Evolutionary conservation across 75 land plant species (phyloP), one percentile per base, ranked within the genome.

Genomic region (Cupressus sempervirens): DNA sequence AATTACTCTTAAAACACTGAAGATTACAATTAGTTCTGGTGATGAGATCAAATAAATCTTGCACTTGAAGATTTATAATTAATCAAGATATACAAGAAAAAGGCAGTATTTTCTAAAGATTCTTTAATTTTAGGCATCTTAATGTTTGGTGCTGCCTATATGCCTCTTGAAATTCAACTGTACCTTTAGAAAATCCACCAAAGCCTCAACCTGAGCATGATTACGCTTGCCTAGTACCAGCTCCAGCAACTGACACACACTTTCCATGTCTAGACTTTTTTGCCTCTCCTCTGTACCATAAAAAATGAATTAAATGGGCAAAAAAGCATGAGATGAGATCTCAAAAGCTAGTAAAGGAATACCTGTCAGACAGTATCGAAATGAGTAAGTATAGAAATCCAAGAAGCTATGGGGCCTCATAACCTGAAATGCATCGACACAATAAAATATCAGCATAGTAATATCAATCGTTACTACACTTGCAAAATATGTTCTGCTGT

Each of bases 301-400:
- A 79, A 84, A 34, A 3, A 73, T 4, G 48, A 83, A 67, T n/a
- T 15, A 36, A 23, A 83, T 48, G 48, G 65, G 80, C 3, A 15
- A 81, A 8, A 76, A 58, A 86, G 34, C 53, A 10, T 46, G 62
- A 52, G 77, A 84, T 30, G 35, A 23, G 26, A 40, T 23, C 13
- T 83, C 46, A 87, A 16, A 54, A 68, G 14, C 35, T 56, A 16
- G 34, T 56, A 70, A 56, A 81, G 35, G 30, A 62, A 74, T 90
- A 98, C 99, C 99, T 91, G 99, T 98, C 38, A 98, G 84, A 53
- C 97, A 93, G 82, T 96, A 96, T 58, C 88, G 90, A 76, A 98
- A 96, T 65, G 98, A 86, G 85, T 90, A 98, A 38, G 93, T 86
- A 83, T 93, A 94, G 86, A 95, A 96, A 45, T 93, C 93, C 74